Evolutionary conservation across 345 rosid species (phyloP).

Genomic region (Populus davidiana): DNA sequence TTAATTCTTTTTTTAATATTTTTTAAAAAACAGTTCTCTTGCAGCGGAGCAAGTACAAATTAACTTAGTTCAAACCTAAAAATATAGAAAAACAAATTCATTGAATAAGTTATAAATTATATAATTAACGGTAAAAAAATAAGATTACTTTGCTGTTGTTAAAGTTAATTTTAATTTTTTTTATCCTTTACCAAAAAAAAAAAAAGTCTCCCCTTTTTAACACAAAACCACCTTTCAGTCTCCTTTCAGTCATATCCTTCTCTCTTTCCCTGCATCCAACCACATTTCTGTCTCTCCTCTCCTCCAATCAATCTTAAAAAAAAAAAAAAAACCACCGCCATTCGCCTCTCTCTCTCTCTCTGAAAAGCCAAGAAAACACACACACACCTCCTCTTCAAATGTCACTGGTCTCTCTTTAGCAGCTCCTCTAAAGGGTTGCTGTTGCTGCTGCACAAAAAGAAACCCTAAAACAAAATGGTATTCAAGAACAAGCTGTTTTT

Average conservation of each 20-base stretch:
- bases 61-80: too few relatives aligned
- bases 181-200: neutral
- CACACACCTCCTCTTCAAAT: neutral
- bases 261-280: neutral
- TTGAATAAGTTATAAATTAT: too few relatives aligned
- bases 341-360: neutral
- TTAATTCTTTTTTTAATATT: too few relatives aligned
- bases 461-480: constrained; percentile 50
- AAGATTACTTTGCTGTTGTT: too few relatives aligned
- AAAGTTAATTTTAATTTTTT: neutral
- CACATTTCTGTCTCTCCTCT: neutral
- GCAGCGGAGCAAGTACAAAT: too few relatives aligned
- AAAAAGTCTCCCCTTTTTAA: too few relatives aligned
- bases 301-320: neutral
- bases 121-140: too few relatives aligned
- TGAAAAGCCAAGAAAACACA: neutral
- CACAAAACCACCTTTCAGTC: neutral
- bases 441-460: constrained; percentile 23
- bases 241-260: constrained; percentile 4
- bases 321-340: neutral
- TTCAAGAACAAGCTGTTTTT: constrained; percentile 95
- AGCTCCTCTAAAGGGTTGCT: constrained; percentile 24
- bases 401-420: constrained; percentile 14
- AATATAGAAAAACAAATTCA: too few relatives aligned
- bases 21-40: too few relatives aligned